Evolutionary conservation across 1,284 basidiomycete species (phyloP).

Genomic region (Sporisorium sorghi): DNA sequence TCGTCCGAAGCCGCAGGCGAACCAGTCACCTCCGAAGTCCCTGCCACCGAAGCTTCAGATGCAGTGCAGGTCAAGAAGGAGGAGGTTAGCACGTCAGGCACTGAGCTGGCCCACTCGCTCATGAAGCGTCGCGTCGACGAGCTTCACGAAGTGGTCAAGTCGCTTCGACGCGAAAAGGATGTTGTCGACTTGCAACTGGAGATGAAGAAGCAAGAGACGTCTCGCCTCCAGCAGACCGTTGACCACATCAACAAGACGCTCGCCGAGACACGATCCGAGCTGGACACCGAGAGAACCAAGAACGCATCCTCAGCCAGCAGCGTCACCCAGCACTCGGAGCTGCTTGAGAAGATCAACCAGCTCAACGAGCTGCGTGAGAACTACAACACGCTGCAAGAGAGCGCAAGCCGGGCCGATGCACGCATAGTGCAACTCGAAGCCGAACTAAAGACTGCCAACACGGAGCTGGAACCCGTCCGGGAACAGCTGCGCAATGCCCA

Average conservation of each 20-base stretch:
- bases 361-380: slow-evolving; percentile 87
- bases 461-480: slow-evolving; percentile 80
- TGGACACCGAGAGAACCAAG: slow-evolving; percentile 53
- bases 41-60: not conserved
- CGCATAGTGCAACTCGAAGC: slow-evolving; percentile 72
- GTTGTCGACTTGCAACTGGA: slow-evolving; percentile 88
- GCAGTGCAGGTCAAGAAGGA: slow-evolving; percentile 26
- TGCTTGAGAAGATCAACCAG: slow-evolving; percentile 87
- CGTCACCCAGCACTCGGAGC: slow-evolving; percentile 81
- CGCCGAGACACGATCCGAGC: slow-evolving; percentile 75
- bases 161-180: slow-evolving; percentile 88
- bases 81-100: slow-evolving; percentile 15
- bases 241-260: slow-evolving; percentile 79
- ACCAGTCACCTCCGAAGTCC: slow-evolving; percentile 3
- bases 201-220: slow-evolving; percentile 84
- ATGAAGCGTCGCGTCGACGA: slow-evolving; percentile 53
- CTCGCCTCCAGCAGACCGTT: slow-evolving; percentile 80
- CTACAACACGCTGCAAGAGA: slow-evolving; percentile 83
- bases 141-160: slow-evolving; percentile 82
- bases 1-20: not conserved
- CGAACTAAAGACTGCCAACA: slow-evolving; percentile 70
- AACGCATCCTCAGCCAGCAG: slow-evolving; percentile 72
- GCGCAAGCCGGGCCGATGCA: slow-evolving; percentile 78
- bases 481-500: slow-evolving; percentile 78
- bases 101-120: slow-evolving; percentile 39